Percentiles rank a stretch among this genome's conserved stretches.
These are phyloP conservation scores for Secale cereale DNA, from an alignment of 176 grass and related monocot genomes.

Conservation along the genomic window DNA sequence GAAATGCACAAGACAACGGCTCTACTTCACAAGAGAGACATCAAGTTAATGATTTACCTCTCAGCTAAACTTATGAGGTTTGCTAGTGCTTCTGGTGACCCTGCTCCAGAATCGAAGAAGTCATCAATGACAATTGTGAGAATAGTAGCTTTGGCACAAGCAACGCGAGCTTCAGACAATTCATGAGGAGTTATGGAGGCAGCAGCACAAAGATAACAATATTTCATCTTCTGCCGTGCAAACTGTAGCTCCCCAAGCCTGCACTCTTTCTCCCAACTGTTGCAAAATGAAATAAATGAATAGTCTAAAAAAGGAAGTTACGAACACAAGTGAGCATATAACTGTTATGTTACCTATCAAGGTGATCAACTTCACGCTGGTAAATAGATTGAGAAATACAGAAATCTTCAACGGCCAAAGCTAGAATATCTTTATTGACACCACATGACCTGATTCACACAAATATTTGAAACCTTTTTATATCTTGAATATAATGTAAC, in stretches of 20 bases:
- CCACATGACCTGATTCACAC: conserved; percentile 32
- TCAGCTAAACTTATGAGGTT: conserved; percentile 55
- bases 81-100: conserved; percentile 68
- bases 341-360: conserved; percentile 40
- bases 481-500: background rate
- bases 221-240: conserved; percentile 57
- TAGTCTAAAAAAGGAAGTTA: no score
- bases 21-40: no score
- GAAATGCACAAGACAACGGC: no score
- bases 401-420: conserved; percentile 45
- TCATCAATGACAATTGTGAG: conserved; percentile 70
- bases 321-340: no score
- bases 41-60: conserved; percentile 34
- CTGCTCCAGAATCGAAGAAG: conserved; percentile 66
- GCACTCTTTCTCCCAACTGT: conserved; percentile 70
- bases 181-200: conserved; percentile 53
- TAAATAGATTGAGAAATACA: conserved; percentile 41
- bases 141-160: conserved; percentile 58
- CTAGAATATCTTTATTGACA: conserved; percentile 37
- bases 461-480: background rate
- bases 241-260: conserved; percentile 63
- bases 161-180: conserved; percentile 52
- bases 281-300: background rate
- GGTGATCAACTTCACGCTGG: conserved; percentile 45
- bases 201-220: conserved; percentile 67